Conservation (phyloP, 805 yeast species). For the Monosporozyma servazzii region DNA sequence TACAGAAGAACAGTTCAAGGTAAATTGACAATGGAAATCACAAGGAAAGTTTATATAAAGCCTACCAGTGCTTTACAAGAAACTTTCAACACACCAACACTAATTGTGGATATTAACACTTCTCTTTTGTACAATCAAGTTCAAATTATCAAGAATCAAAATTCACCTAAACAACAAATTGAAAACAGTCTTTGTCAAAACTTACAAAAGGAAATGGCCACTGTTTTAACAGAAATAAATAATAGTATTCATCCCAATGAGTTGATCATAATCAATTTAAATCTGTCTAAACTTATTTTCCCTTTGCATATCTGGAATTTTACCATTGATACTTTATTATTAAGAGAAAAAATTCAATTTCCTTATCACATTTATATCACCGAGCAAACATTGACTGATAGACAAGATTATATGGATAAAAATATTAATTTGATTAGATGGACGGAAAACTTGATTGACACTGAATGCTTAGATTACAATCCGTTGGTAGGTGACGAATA, state of each 20-base stretch:
- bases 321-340: background rate
- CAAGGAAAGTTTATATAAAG: constrained; percentile 1
- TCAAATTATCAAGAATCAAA: background rate
- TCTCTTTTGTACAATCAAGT: background rate
- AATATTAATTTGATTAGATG: constrained; percentile 1
- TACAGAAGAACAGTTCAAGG: background rate
- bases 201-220: background rate
- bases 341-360: background rate
- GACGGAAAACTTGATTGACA: background rate
- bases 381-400: constrained; percentile 5
- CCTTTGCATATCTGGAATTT: constrained; percentile 8
- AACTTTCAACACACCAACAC: background rate
- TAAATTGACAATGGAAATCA: constrained; percentile 3
- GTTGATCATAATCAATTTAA: constrained; percentile 1
- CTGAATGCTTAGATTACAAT: background rate
- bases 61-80: too few relatives aligned
- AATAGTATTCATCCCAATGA: background rate
- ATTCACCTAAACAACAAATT: background rate
- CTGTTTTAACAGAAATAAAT: background rate
- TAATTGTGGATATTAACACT: constrained; percentile 6
- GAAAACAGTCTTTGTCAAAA: background rate
- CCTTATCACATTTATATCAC: constrained; percentile 4
- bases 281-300: constrained; percentile 2
- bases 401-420: constrained; percentile 5
- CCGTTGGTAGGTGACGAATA: background rate